Percentiles rank a stretch among this genome's conserved stretches.
These are phyloP conservation scores for Nemania sp. DNA, from an alignment of 2,329 filamentous ascomycete genomes.

Conservation along the genomic window DNA sequence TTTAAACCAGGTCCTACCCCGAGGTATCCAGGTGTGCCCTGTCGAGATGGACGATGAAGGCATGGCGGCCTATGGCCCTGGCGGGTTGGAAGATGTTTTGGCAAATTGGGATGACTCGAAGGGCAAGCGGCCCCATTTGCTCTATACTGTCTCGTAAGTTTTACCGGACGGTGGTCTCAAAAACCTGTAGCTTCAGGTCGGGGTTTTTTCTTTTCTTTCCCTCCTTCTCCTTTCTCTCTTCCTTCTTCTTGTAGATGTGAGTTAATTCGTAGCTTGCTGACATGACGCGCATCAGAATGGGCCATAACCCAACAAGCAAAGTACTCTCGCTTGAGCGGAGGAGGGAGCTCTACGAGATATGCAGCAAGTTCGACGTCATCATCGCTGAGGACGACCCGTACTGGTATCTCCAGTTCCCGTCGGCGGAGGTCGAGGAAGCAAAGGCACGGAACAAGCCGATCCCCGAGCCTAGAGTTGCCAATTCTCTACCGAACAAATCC, in stretches of 20 bases:
- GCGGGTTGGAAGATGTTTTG: conserved; percentile 77
- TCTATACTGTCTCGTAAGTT: conserved; percentile 88
- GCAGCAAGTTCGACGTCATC: conserved; percentile 82
- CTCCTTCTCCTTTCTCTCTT: no score
- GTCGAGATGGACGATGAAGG: conserved; percentile 79
- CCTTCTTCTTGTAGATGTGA: conserved; percentile 12
- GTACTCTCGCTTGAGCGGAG: conserved; percentile 74
- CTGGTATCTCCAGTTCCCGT: conserved; percentile 91
- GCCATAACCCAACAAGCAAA: conserved; percentile 85
- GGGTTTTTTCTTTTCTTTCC: no score
- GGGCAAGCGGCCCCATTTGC: conserved; percentile 77
- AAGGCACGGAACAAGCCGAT: conserved; percentile 49
- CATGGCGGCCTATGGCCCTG: conserved; percentile 74
- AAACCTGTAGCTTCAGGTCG: not conserved
- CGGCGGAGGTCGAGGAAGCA: conserved; percentile 60
- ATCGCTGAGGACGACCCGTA: conserved; percentile 96
- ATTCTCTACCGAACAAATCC: conserved; percentile 47
- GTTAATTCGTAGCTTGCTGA: conserved; percentile 20
- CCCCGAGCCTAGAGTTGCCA: conserved; percentile 41
- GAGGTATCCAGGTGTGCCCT: conserved; percentile 73
- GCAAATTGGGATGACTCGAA: conserved; percentile 78
- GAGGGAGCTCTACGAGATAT: conserved; percentile 78
- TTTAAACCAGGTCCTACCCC: conserved; percentile 67
- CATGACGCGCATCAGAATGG: conserved; percentile 59
- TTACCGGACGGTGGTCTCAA: not conserved